Percentiles rank a stretch among this genome's conserved stretches.
phyloP scores from a whole-genome alignment of 164 flowering plant species.

The Nelumbo lutea region DNA sequence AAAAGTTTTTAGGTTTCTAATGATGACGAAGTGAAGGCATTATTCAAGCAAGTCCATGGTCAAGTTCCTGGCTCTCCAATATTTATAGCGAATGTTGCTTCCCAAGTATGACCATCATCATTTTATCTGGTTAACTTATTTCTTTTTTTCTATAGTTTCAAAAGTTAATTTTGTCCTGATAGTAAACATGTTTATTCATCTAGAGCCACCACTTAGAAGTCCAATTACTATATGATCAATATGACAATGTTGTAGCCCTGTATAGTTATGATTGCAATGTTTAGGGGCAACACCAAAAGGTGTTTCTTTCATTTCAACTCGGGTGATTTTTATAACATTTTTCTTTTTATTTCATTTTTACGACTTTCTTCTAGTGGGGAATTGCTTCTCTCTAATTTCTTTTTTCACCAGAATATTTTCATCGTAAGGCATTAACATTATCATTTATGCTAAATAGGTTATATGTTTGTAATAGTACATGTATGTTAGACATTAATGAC shows the following conservation, averaged over 20 bases:
- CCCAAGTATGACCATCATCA: conserved; percentile 65
- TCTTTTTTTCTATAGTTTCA: background rate
- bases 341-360: conserved; percentile 1
- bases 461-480: conserved; percentile 49
- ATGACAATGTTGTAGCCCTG: conserved; percentile 98
- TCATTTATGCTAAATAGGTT: conserved; percentile 48
- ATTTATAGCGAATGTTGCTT: conserved; percentile 98
- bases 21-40: conserved; percentile 95
- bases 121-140: background rate
- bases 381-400: background rate
- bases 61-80: conserved; percentile 99
- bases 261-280: conserved; percentile 99
- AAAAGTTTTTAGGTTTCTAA: conserved; percentile 71
- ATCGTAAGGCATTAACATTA: background rate
- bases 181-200: conserved; percentile 8
- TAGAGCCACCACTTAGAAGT: conserved; percentile 99
- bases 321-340: conserved; percentile 2
- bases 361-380: background rate
- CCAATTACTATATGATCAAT: conserved; percentile 90
- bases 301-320: conserved; percentile 13
- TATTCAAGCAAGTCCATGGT: conserved; percentile 99
- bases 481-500: background rate
- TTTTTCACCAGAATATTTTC: conserved; percentile 1
- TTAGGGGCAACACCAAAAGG: conserved; percentile 98
- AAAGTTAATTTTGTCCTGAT: conserved; percentile 15